Conservation (phyloP, 2,329 filamentous ascomycete genomes). For the Hypoxylon sp. region DNA sequence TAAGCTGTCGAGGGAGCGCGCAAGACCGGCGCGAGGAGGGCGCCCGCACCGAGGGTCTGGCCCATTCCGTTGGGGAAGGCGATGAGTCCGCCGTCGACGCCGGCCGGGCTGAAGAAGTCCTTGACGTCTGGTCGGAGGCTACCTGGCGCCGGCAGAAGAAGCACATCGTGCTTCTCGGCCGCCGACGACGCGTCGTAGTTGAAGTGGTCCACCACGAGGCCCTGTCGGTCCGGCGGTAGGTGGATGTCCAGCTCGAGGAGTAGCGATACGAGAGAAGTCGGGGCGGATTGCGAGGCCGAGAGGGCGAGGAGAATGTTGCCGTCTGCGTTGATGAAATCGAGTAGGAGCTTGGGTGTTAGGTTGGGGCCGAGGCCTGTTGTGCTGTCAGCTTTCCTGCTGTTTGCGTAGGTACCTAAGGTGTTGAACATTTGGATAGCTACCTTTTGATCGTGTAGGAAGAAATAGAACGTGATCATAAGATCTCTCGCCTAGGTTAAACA, state of each 20-base stretch:
- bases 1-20: constrained; percentile 88
- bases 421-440: constrained; percentile 54
- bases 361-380: constrained; percentile 83
- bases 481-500: constrained; percentile 89
- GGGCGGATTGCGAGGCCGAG: constrained; percentile 76
- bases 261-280: constrained; percentile 79
- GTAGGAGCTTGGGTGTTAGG: constrained; percentile 84
- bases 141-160: constrained; percentile 78
- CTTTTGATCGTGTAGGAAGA: constrained; percentile 91
- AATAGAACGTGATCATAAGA: constrained; percentile 92
- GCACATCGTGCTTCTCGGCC: constrained; percentile 85
- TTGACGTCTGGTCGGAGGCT: constrained; percentile 75
- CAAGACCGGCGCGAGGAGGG: constrained; percentile 83
- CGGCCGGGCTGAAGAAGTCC: constrained; percentile 78
- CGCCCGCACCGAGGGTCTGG: constrained; percentile 82
- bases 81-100: constrained; percentile 67
- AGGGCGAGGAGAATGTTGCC: constrained; percentile 93
- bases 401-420: no score
- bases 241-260: constrained; percentile 90
- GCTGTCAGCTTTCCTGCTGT: constrained; percentile 4
- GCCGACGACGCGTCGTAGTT: constrained; percentile 85
- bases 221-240: constrained; percentile 86
- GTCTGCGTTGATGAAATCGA: constrained; percentile 90
- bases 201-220: constrained; percentile 94
- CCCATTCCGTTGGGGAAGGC: constrained; percentile 86